These are phyloP conservation scores for Claviceps capensis DNA, from an alignment of 2,329 filamentous ascomycete species.

Conservation along the genomic window DNA sequence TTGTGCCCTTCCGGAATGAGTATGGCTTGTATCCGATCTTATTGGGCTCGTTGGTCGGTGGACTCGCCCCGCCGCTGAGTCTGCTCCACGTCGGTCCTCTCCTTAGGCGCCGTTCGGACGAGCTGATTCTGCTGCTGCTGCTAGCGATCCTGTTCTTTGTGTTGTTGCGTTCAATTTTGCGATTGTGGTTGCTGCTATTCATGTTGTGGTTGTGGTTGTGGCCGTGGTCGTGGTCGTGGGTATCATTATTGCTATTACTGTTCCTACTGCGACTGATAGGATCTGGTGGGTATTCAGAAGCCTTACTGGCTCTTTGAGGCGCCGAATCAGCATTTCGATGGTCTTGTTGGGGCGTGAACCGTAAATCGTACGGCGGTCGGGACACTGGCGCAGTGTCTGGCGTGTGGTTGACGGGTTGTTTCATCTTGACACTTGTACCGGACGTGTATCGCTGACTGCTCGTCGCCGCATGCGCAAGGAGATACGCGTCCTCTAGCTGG, in stretches of 20 bases:
- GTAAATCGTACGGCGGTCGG: conserved; percentile 13
- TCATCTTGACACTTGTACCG: conserved; percentile 11
- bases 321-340: conserved; percentile 9
- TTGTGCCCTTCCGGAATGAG: conserved; percentile 13
- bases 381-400: conserved; percentile 15
- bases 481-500: conserved; percentile 5
- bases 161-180: not conserved
- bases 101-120: not conserved
- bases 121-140: not conserved
- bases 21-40: conserved; percentile 20
- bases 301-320: conserved; percentile 2
- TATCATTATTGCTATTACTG: not conserved
- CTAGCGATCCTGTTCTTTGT: not conserved
- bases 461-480: conserved; percentile 4
- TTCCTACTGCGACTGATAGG: not conserved
- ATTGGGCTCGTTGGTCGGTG: conserved; percentile 1
- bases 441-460: conserved; percentile 15
- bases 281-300: conserved; percentile 3
- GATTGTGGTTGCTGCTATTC: not conserved
- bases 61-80: conserved; percentile 7
- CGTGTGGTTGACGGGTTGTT: conserved; percentile 11
- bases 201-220: not conserved
- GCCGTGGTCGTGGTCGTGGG: not conserved
- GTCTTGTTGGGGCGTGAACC: conserved; percentile 20
- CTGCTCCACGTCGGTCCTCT: not conserved